Base-by-base conservation (phyloP, 2,329 filamentous ascomycete genomes). In the Botrytis elliptica region DNA sequence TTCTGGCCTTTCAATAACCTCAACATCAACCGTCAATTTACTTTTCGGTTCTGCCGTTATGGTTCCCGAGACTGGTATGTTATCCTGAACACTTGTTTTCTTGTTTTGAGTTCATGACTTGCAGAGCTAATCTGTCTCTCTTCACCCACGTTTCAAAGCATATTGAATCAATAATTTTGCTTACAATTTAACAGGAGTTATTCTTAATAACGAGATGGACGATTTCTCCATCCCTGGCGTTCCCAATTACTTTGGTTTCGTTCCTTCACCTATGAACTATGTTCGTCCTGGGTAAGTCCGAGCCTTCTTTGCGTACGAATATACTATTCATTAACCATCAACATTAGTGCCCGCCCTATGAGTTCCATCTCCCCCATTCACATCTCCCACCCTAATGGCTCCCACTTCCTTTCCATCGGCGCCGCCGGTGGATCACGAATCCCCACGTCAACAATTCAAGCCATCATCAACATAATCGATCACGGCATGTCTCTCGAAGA, bases 1-100 rank as follows among this genome's bases (percentile, higher is more conserved):
- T 12, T 86, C 87, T 0, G 95, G 95, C 10, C 85, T 97, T 81
- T 90, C 94, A 3, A 88, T 97, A 52, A 92, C 92, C 1, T 86
- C 94, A 20, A 98, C 95, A 0, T 96, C 94, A 0, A 98, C 95
- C 0, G 85, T 98, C 73, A 98, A 98, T 82, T 86, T 96, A 7
- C 86, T 96, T 4, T 98, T 97, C 78, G 95, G 95, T 64, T 91
- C 90, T 42, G 86, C 90, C 33, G 82, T 97, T 76, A 89, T 97
- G 83, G 92, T 95, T 0, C 93, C 94, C 0, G 88, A 91, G 77
- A 95, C 94, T 0, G 95, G 95, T 97, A 74, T 84, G 73, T 73
- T 59, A 14, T 40, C 55, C 69, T 70, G 22, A 4, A 22, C 16
- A 46, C 25, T 49, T 59, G 8, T 49, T 25, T 0, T 38, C 25